Base-by-base conservation (phyloP, 2,329 filamentous ascomycete species). In the Uncinocarpus reesii region DNA sequence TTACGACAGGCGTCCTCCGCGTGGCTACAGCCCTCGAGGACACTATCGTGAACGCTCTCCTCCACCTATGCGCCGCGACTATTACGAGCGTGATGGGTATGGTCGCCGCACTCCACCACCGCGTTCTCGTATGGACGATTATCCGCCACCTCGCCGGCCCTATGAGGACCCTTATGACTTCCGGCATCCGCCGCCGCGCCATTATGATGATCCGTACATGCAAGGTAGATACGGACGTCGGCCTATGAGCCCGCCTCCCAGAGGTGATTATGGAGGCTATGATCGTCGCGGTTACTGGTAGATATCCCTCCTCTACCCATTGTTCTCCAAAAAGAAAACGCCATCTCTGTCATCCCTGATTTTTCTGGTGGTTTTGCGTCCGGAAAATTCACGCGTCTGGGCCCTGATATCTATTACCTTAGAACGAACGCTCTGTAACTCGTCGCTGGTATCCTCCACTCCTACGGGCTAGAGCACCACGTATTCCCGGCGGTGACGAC, bases 41-140 rank as follows among this genome's bases (percentile, higher is more conserved):
- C 79, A 84, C 55, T 95, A 95, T 68, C 88, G 90, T 63, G 87
- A 93, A 62, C 82, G 89, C 59, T 90, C 86, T 61, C 75, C 77
- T 40, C 46, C 46, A 23, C 84, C 84, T 49, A 83, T 77, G 16
- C 76, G 84, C 52, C 83, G 86, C 57, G 84, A 90, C 52, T 94
- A 95, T 69, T 94, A 95, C 68, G 83, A 86, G 40, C 86, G 90
- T 55, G 80, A 84, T 62, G 74, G 75, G 56, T 80, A 84, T 58
- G 79, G 83, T 42, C 88, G 89, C 61, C 83, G 86, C 50, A 87
- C 86, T 49, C 86, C 87, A 52, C 84, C 84, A 56, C 82, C 83
- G 56, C 82, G 84, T 37, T 48, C 52, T 37, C 53, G 53, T 23
- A 74, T 84, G 54, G 83, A 89, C 53, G 88, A 94, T 61, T 92